A percentile compares a stretch with the other conserved stretches of the same genome.
Evolutionary conservation across 2,329 filamentous ascomycete species (phyloP).

Genomic region (Colletotrichum sp.): DNA sequence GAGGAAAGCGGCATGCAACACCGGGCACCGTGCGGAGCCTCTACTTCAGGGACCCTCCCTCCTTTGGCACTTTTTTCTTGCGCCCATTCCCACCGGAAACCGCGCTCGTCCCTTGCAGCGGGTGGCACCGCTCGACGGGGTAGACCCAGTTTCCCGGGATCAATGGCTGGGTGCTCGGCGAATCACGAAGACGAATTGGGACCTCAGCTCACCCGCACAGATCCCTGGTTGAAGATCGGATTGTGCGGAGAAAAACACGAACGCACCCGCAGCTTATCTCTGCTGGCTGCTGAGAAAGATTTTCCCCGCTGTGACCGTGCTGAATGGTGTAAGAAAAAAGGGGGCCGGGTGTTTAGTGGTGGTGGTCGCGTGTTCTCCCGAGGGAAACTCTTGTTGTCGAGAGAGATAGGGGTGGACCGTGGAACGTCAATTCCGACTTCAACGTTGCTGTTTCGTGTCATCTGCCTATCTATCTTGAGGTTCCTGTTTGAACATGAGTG

Average conservation of each 20-base stretch:
- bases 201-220: neutral
- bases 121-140: conserved; percentile 1
- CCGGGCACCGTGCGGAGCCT: conserved; percentile 5
- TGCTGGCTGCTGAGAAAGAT: neutral
- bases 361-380: neutral
- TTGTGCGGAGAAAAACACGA: conserved; percentile 6
- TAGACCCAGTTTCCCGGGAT: conserved; percentile 8
- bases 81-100: neutral
- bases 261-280: neutral
- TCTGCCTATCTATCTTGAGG: neutral
- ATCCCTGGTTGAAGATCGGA: neutral
- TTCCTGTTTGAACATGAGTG: neutral
- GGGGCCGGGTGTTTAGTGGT: neutral
- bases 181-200: neutral
- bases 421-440: neutral
- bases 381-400: neutral
- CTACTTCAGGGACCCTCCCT: neutral
- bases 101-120: neutral
- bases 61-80: neutral
- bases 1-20: neutral
- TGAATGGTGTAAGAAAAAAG: neutral
- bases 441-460: neutral
- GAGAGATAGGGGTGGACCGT: neutral
- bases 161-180: neutral
- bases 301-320: neutral